A percentile compares a stretch with the other conserved stretches of the same genome.
These are phyloP conservation scores for Amanita inopinata DNA, from an alignment of 768 basidiomycete species.

Conservation along the genomic window DNA sequence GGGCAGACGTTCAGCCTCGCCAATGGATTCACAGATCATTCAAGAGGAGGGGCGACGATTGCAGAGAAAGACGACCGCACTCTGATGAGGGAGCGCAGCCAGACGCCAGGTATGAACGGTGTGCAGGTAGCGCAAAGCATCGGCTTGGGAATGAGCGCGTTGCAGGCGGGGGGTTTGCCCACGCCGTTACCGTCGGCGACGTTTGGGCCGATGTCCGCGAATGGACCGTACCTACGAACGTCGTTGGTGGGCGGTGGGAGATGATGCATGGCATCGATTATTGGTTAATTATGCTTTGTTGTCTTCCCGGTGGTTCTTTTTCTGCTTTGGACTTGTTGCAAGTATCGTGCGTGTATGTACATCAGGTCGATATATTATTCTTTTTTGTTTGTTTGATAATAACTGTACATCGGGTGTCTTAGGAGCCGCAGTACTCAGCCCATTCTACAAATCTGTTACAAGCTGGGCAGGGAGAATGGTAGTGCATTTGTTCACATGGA, in stretches of 20 bases:
- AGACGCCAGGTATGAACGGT: slow-evolving; percentile 41
- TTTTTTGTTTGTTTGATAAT: no score
- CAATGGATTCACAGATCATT: slow-evolving; percentile 58
- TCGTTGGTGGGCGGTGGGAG: slow-evolving; percentile 46
- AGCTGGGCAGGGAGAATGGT: no score
- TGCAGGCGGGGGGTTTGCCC: slow-evolving; percentile 29
- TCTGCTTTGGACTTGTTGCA: no score
- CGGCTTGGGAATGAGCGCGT: slow-evolving; percentile 40
- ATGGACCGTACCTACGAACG: slow-evolving; percentile 58
- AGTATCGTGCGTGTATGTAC: no score
- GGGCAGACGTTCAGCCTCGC: slow-evolving; percentile 66
- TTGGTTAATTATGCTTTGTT: no score
- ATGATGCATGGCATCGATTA: no score
- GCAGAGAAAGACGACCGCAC: slow-evolving; percentile 71
- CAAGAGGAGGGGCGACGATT: slow-evolving; percentile 68
- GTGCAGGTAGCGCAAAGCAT: slow-evolving; percentile 29
- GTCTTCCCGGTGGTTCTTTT: no score
- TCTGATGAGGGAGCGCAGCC: slow-evolving; percentile 43
- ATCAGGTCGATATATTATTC: no score
- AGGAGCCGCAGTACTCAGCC: no score
- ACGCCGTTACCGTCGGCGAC: slow-evolving; percentile 40
- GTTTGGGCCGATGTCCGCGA: slow-evolving; percentile 49
- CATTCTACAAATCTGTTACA: no score
- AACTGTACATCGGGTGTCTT: no score
- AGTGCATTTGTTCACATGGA: no score